Percentiles rank a stretch among this genome's conserved stretches.
Conservation (phyloP, 805 yeast species). For the Nakazawaea ambrosiae region DNA sequence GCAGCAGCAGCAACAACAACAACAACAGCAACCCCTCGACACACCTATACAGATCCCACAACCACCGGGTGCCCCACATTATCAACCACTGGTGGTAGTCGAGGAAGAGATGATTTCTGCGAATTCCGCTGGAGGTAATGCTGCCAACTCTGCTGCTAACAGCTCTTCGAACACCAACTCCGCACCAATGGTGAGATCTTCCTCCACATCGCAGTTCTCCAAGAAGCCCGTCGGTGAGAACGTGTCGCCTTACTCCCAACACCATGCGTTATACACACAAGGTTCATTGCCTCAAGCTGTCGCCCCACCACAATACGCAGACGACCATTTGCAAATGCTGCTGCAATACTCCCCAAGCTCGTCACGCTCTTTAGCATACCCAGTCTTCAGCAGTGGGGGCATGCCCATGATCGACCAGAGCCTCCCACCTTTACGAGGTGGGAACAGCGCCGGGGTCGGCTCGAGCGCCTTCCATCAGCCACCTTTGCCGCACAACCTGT, state of each 20-base stretch:
- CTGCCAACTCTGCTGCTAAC: no score
- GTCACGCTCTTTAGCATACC: conserved; percentile 8
- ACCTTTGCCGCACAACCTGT: not conserved
- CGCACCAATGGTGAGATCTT: not conserved
- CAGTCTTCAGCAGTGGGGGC: conserved; percentile 2
- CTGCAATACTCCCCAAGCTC: conserved; percentile 14
- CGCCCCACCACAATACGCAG: conserved; percentile 1
- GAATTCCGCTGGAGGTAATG: no score
- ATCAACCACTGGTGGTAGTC: not conserved
- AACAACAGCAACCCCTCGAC: not conserved
- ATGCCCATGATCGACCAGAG: not conserved
- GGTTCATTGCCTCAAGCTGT: not conserved
- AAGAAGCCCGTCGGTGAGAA: conserved; percentile 6
- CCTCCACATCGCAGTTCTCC: not conserved
- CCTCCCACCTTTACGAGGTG: conserved; percentile 8
- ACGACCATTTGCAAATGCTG: conserved; percentile 20
- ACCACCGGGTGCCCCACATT: not conserved
- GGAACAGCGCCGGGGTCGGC: no score
- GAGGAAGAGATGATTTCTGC: no score
- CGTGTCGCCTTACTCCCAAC: conserved; percentile 9
- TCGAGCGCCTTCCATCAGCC: not conserved
- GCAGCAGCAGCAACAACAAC: not conserved
- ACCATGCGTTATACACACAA: not conserved
- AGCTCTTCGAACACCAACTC: no score
- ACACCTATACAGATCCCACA: not conserved